Evolutionary conservation across 352 stramenopile genomes (phyloP).

Genomic region (Nothophytophthora sp.): DNA sequence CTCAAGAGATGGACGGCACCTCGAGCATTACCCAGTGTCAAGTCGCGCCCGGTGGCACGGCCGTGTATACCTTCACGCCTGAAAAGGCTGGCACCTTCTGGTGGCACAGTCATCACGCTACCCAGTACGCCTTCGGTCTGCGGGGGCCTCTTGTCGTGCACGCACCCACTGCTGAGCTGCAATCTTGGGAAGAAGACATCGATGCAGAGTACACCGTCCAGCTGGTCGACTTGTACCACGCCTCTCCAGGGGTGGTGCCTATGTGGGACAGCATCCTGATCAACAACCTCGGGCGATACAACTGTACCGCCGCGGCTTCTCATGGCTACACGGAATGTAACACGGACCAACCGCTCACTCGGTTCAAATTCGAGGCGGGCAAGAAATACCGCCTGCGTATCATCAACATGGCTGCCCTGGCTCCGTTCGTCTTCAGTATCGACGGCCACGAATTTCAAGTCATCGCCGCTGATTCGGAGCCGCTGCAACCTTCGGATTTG

Average conservation of each 20-base stretch:
- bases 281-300: slow-evolving; percentile 26
- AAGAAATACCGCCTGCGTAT: slow-evolving; percentile 21
- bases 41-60: slow-evolving; percentile 18
- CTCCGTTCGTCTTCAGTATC: slow-evolving; percentile 28
- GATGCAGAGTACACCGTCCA: slow-evolving; percentile 19
- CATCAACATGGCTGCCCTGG: slow-evolving; percentile 23
- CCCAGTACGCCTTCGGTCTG: slow-evolving; percentile 26
- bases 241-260: not conserved
- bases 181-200: slow-evolving; percentile 10
- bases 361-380: slow-evolving; percentile 14
- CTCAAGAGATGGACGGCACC: slow-evolving; percentile 28
- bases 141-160: slow-evolving; percentile 28
- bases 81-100: slow-evolving; percentile 29
- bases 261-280: slow-evolving; percentile 27
- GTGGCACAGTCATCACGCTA: slow-evolving; percentile 26
- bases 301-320: slow-evolving; percentile 10
- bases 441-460: slow-evolving; percentile 28
- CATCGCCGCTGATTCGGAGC: slow-evolving; percentile 19
- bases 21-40: slow-evolving; percentile 32
- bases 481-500: slow-evolving; percentile 6
- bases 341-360: slow-evolving; percentile 9
- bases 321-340: slow-evolving; percentile 11
- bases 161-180: not conserved
- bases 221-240: slow-evolving; percentile 21
- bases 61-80: slow-evolving; percentile 23